These are phyloP conservation scores for Otatea glauca DNA, from an alignment of 176 grass and related monocot genomes.

Conservation along the genomic window DNA sequence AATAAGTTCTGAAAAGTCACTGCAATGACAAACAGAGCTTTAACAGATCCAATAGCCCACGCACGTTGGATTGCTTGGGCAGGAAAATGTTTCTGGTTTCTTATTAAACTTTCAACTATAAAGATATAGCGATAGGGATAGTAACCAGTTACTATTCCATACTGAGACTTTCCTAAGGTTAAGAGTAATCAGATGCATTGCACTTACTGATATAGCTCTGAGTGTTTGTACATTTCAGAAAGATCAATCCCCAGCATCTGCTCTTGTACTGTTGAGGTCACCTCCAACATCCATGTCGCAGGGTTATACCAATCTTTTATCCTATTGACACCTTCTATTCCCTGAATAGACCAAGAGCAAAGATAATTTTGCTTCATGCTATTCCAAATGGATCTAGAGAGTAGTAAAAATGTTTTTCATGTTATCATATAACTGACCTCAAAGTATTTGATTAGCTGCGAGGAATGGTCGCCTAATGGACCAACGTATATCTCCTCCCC, in stretches of 20 bases:
- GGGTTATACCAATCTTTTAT: conserved; percentile 85
- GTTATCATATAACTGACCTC: conserved; percentile 46
- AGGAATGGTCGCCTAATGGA: conserved; percentile 74
- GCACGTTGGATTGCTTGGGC: not conserved
- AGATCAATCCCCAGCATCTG: conserved; percentile 1
- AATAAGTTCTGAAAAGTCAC: too few species aligned
- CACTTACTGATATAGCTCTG: conserved; percentile 42
- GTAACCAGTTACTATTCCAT: not conserved
- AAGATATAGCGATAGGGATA: not conserved
- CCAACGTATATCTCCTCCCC: conserved; percentile 94
- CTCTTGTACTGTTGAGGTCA: conserved; percentile 45
- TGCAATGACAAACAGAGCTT: too few species aligned
- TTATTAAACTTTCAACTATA: not conserved
- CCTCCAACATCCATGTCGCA: conserved; percentile 96
- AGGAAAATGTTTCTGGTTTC: not conserved
- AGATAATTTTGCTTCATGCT: conserved; percentile 57
- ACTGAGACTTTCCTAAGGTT: not conserved
- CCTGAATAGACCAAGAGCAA: conserved; percentile 31
- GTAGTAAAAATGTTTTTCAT: not conserved
- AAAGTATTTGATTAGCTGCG: conserved; percentile 76
- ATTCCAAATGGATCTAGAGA: not conserved
- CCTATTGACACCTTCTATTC: conserved; percentile 15
- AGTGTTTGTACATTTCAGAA: conserved; percentile 27
- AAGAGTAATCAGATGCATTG: not conserved
- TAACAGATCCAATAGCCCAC: not conserved